phyloP scores from a whole-genome alignment of 2,329 filamentous ascomycete species.

The Clonostachys byssicola region DNA sequence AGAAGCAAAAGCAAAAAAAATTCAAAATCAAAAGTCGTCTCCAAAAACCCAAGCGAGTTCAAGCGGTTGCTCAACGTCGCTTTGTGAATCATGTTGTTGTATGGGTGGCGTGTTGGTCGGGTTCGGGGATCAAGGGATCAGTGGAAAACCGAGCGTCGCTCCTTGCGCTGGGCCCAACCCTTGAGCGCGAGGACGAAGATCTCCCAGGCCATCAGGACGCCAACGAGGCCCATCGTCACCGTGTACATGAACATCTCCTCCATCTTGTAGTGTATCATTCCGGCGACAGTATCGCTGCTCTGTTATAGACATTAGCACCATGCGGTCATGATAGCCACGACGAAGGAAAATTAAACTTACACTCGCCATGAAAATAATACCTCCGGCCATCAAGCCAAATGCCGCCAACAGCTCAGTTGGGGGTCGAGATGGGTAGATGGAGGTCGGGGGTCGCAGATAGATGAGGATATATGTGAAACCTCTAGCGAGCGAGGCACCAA shows the following conservation, averaged over 20 bases:
- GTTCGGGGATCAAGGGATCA: too few relatives aligned
- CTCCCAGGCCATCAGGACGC: slow-evolving; percentile 81
- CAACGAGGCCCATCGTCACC: slow-evolving; percentile 77
- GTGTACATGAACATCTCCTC: slow-evolving; percentile 95
- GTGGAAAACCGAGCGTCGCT: slow-evolving; percentile 13
- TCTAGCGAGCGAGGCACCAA: slow-evolving; percentile 75
- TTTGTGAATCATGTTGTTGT: too few relatives aligned
- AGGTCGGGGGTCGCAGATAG: slow-evolving; percentile 77
- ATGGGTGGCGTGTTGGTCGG: too few relatives aligned
- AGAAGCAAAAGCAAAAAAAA: too few relatives aligned
- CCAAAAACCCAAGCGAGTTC: too few relatives aligned
- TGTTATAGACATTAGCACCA: slow-evolving; percentile 17
- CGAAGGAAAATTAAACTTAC: slow-evolving; percentile 40
- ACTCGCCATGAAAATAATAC: slow-evolving; percentile 89
- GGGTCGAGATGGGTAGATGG: slow-evolving; percentile 75
- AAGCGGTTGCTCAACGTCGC: too few relatives aligned
- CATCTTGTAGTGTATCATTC: slow-evolving; percentile 72
- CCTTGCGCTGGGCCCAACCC: slow-evolving; percentile 69
- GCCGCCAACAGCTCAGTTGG: slow-evolving; percentile 85
- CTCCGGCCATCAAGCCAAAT: slow-evolving; percentile 84
- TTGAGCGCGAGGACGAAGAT: slow-evolving; percentile 77
- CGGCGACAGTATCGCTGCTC: slow-evolving; percentile 70
- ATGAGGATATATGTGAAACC: slow-evolving; percentile 74
- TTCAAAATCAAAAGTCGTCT: too few relatives aligned
- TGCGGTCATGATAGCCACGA: slow-evolving; percentile 8